These are phyloP conservation scores for Alloteropsis angusta DNA, from an alignment of 202 grass and related monocot genomes.

Conservation along the genomic window DNA sequence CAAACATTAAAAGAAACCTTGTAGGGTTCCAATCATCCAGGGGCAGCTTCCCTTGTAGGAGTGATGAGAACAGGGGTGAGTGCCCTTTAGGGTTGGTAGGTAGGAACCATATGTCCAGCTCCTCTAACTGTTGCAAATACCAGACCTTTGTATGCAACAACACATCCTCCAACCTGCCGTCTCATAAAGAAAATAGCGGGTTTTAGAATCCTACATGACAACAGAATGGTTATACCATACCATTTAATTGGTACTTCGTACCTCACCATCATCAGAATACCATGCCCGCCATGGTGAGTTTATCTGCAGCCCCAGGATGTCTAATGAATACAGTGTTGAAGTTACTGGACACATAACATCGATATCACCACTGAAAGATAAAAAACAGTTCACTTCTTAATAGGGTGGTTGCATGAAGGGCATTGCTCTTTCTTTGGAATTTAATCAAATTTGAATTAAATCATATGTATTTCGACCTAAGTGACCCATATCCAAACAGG, in stretches of 20 bases:
- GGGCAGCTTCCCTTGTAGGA: conserved; percentile 44
- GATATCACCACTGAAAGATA: conserved; percentile 42
- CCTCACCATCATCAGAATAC: conserved; percentile 36
- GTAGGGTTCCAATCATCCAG: conserved; percentile 25
- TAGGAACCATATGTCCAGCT: conserved; percentile 49
- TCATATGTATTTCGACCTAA: background rate
- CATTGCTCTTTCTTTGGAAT: background rate
- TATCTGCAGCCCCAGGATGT: conserved; percentile 25
- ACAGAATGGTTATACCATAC: background rate
- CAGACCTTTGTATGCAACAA: conserved; percentile 32
- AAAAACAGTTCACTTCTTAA: background rate
- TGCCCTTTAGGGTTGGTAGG: conserved; percentile 42
- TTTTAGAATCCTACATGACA: conserved; percentile 9
- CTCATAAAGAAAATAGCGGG: conserved; percentile 9
- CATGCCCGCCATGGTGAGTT: conserved; percentile 27
- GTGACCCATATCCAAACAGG: background rate
- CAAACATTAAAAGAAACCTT: background rate
- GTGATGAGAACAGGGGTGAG: conserved; percentile 42
- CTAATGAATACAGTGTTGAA: conserved; percentile 39
- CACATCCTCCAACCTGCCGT: conserved; percentile 51
- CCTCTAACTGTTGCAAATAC: conserved; percentile 46
- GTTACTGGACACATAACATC: conserved; percentile 41
- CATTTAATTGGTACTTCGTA: conserved; percentile 12
- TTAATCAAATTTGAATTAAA: background rate
- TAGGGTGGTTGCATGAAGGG: background rate